Conservation (phyloP, 2,329 filamentous ascomycete species). For the Emericellopsis atlantica region DNA sequence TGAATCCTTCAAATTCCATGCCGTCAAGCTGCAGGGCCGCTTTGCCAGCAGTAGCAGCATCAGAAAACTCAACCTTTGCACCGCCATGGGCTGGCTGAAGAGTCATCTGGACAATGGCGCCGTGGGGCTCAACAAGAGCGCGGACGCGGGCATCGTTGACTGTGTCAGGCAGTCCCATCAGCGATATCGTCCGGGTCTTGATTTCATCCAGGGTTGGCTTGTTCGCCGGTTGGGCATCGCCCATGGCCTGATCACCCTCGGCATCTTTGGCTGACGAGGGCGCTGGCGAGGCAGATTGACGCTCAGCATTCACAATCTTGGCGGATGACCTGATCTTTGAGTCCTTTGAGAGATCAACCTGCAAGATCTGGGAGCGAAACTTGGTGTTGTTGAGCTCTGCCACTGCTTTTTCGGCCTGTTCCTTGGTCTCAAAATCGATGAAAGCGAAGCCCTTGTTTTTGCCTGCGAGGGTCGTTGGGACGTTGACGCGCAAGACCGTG, state of each 20-base stretch:
- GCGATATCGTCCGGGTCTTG: conserved; percentile 58
- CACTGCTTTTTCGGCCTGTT: conserved; percentile 54
- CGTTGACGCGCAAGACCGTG: conserved; percentile 56
- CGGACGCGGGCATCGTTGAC: conserved; percentile 78
- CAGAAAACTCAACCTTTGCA: conserved; percentile 72
- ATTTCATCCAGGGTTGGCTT: conserved; percentile 34
- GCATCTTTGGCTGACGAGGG: conserved; percentile 12
- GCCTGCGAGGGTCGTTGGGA: conserved; percentile 56
- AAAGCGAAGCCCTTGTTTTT: conserved; percentile 69
- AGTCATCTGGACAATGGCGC: conserved; percentile 60
- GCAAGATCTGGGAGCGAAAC: conserved; percentile 53
- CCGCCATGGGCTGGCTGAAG: conserved; percentile 74
- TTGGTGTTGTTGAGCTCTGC: conserved; percentile 58
- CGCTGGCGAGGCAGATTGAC: conserved; percentile 19
- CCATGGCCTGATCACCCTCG: conserved; percentile 26
- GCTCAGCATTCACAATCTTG: conserved; percentile 23
- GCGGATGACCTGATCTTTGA: conserved; percentile 44
- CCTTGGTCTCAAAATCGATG: conserved; percentile 60
- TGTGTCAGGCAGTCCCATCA: conserved; percentile 84
- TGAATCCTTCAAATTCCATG: conserved; percentile 38
- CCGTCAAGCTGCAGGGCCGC: conserved; percentile 50
- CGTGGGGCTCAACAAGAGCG: conserved; percentile 57
- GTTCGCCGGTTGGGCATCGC: conserved; percentile 9
- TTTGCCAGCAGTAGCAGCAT: conserved; percentile 58
- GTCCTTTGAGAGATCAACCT: conserved; percentile 48